Evolutionary conservation across 805 yeast genomes (phyloP), one percentile per base, ranked within the genome.

Genomic region (Wickerhamomyces queroliae): DNA sequence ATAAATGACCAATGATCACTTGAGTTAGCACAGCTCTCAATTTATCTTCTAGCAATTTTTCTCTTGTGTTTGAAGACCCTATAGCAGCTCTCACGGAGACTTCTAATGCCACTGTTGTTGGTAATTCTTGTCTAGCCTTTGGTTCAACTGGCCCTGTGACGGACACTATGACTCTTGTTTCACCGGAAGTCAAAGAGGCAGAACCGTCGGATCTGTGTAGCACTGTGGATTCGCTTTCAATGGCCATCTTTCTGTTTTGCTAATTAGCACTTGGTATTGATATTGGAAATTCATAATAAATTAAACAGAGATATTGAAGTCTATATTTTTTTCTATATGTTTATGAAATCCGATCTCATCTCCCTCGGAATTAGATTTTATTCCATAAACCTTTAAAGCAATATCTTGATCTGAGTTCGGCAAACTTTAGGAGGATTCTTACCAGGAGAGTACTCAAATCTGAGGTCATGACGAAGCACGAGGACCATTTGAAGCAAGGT

Each of bases 141-240:
- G 87, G 80, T 53, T 91, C 97, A 23, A 91, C 73, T 0, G 99
- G 99, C 0, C 99, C 99, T 1, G 90, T 74, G 1, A 91, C 90
- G 0, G 96, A 79, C 32, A 82, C 77, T 2, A 90, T 62, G 3
- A 84, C 79, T 41, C 74, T 74, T 1, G 83, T 76, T 15, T 59
- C 58, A 2, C 73, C 76, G n/a, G 63, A 56, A 13, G 62, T 56
- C 41, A 80, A 66, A 19, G 72, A 72, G 1, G 91, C 80, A 1
- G 95, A 85, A 1, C 97, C 97, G 58, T 88, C 96, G 2, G 82
- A 91, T 45, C 78, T 73, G 39, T 65, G 62, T 35, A 87, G 61
- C 1, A 51, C 19, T 4, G 47, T 33, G 1, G 56, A 48, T 4
- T 49, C 45, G 10, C 49, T 46, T 7, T 33, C 29, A 4, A 48